Conservation (phyloP, 169 alveolate genomes). For the Plasmodium gaboni region DNA sequence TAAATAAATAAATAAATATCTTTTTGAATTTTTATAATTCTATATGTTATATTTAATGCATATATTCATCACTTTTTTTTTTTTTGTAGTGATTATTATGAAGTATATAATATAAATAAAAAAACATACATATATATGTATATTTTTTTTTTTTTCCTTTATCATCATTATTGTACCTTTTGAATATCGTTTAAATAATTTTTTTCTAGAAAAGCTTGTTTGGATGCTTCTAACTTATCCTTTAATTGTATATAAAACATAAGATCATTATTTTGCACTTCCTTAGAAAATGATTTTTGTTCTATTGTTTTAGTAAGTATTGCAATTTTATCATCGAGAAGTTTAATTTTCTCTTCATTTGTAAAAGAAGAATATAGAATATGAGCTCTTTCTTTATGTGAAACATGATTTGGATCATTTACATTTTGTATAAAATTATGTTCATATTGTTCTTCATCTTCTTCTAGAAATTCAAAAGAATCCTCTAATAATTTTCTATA, state of each 20-base stretch:
- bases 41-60: no score
- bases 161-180: not conserved
- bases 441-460: slow-evolving; percentile 84
- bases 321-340: slow-evolving; percentile 85
- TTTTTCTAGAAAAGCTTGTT: slow-evolving; percentile 84
- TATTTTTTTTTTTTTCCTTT: not conserved
- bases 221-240: slow-evolving; percentile 90
- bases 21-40: no score
- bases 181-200: slow-evolving; percentile 22
- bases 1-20: no score
- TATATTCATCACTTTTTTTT: no score
- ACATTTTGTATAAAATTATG: slow-evolving; percentile 1
- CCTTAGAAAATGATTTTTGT: slow-evolving; percentile 82
- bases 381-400: slow-evolving; percentile 82
- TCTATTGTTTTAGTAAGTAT: slow-evolving; percentile 87
- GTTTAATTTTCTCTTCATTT: slow-evolving; percentile 86
- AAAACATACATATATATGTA: not conserved
- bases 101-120: no score
- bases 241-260: slow-evolving; percentile 85
- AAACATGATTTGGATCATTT: slow-evolving; percentile 28
- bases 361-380: slow-evolving; percentile 82
- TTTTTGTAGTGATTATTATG: no score
- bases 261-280: slow-evolving; percentile 77
- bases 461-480: slow-evolving; percentile 86
- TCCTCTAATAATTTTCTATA: slow-evolving; percentile 86